Conservation (phyloP, 202 grass and related monocot species). For the Panicum virgatum region DNA sequence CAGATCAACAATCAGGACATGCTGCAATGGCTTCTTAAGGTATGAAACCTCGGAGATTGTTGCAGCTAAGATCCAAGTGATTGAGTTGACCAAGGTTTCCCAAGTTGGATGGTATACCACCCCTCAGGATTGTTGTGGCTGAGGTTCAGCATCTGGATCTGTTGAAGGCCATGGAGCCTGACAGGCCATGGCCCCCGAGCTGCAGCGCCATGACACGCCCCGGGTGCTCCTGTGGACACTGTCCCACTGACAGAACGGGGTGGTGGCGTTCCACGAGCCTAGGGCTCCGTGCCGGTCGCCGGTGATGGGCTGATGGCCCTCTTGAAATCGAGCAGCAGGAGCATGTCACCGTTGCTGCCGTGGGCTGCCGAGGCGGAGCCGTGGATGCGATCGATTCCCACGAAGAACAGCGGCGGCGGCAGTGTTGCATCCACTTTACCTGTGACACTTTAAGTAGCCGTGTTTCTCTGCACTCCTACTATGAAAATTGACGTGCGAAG, state of each 20-base stretch:
- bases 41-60: neutral
- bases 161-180: neutral
- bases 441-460: too few species aligned
- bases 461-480: too few species aligned
- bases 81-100: neutral
- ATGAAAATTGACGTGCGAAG: too few species aligned
- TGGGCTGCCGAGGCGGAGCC: neutral
- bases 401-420: neutral
- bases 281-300: neutral
- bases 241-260: neutral
- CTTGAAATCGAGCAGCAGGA: slow-evolving; percentile 9
- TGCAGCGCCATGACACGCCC: neutral
- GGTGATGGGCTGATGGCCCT: neutral
- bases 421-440: too few species aligned
- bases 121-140: neutral
- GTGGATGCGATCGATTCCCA: neutral
- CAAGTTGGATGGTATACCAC: neutral
- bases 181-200: neutral
- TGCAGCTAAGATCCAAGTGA: neutral
- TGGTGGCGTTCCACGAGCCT: neutral
- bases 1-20: neutral
- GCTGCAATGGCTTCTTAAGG: neutral
- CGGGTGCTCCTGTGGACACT: neutral
- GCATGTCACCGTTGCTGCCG: neutral
- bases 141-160: neutral